Conservation (phyloP, 495 filamentous ascomycete species). For the Penicillium paradoxum region DNA sequence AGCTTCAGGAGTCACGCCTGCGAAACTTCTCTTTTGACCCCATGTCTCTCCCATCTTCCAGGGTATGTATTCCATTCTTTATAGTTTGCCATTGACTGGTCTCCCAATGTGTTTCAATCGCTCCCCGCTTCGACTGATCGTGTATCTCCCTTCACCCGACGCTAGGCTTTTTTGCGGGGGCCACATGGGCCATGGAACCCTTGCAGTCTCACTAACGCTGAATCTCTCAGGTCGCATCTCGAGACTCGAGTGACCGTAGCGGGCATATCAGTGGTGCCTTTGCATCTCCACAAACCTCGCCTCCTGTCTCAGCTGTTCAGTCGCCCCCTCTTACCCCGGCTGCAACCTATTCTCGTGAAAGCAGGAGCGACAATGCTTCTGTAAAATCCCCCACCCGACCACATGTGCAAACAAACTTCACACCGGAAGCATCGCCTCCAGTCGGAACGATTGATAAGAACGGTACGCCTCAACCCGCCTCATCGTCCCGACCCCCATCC, state of each 20-base stretch:
- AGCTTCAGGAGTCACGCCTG: constrained; percentile 75
- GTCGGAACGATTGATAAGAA: constrained; percentile 29
- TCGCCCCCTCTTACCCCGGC: constrained; percentile 89
- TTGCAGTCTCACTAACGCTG: constrained; percentile 12
- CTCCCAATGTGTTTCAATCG: background rate
- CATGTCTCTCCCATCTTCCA: constrained; percentile 77
- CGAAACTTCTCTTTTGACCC: constrained; percentile 83
- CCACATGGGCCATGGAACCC: background rate
- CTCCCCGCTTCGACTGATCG: background rate
- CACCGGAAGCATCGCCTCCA: constrained; percentile 41
- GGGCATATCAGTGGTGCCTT: constrained; percentile 36
- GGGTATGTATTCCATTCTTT: constrained; percentile 55
- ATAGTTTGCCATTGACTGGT: background rate
- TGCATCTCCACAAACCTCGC: constrained; percentile 43
- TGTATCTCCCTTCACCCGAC: background rate
- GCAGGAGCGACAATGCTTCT: constrained; percentile 27
- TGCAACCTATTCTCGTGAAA: constrained; percentile 57
- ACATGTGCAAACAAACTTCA: constrained; percentile 62
- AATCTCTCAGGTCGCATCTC: constrained; percentile 39
- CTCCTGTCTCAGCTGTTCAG: constrained; percentile 60
- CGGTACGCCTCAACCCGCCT: constrained; percentile 28
- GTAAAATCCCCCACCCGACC: constrained; percentile 36
- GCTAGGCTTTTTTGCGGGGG: background rate
- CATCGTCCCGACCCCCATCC: constrained; percentile 45
- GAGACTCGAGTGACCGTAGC: constrained; percentile 43